phyloP scores from a whole-genome alignment of 2,329 filamentous ascomycete genomes.

The Diatrype stigma region DNA sequence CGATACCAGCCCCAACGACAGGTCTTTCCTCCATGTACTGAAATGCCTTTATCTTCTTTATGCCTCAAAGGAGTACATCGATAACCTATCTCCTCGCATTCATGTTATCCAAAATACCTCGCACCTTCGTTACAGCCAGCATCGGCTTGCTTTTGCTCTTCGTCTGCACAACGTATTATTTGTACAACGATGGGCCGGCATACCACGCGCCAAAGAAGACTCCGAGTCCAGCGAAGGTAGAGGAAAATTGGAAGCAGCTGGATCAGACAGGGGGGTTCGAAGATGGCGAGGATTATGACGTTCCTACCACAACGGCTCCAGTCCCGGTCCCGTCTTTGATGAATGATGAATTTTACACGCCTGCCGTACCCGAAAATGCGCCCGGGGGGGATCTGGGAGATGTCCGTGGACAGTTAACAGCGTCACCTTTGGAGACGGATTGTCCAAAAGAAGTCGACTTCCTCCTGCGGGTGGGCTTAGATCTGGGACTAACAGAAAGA shows the following conservation, averaged over 20 bases:
- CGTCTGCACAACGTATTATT: conserved; percentile 20
- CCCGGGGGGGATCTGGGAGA: background rate
- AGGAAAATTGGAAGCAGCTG: conserved; percentile 1
- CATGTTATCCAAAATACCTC: conserved; percentile 24
- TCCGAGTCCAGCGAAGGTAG: conserved; percentile 9
- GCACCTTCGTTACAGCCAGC: conserved; percentile 19
- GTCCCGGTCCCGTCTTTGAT: background rate
- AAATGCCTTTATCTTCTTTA: background rate
- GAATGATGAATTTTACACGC: background rate
- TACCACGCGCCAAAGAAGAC: conserved; percentile 8
- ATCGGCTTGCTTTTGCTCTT: conserved; percentile 19
- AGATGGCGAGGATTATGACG: background rate
- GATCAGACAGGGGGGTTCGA: conserved; percentile 1
- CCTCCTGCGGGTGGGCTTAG: conserved; percentile 18
- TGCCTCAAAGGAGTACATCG: background rate
- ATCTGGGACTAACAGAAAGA: conserved; percentile 34
- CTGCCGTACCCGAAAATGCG: background rate
- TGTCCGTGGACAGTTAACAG: conserved; percentile 2
- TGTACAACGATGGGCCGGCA: conserved; percentile 16
- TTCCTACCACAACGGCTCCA: background rate
- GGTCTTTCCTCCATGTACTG: background rate
- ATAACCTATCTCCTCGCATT: background rate
- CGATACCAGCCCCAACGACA: too few species aligned
- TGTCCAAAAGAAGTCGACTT: conserved; percentile 23
- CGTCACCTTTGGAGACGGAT: conserved; percentile 5